Conservation (phyloP, 257 asterid genomes). For the Solanum bulbocastanum region DNA sequence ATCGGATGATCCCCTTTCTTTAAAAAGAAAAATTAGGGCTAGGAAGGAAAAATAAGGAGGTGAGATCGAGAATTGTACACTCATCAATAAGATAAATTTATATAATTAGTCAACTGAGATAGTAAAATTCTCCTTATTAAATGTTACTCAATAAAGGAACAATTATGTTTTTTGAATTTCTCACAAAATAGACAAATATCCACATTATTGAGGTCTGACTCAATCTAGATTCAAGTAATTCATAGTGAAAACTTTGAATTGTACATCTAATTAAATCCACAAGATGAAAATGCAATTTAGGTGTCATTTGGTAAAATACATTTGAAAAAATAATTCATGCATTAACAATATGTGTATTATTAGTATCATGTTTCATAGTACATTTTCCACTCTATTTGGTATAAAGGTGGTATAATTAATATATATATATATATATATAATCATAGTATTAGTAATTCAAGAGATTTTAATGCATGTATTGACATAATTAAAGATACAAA, state of each 20-base stretch:
- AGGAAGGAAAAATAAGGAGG: background rate
- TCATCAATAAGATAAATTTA: background rate
- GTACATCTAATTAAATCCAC: background rate
- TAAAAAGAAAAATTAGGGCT: background rate
- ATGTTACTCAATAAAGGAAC: background rate
- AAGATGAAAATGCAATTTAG: background rate
- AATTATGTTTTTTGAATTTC: too few relatives aligned
- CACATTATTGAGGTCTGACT: background rate
- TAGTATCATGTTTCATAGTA: too few relatives aligned
- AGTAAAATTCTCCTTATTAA: background rate
- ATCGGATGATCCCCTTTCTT: background rate
- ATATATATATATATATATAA: too few relatives aligned
- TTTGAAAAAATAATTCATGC: background rate
- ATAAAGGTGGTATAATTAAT: too few relatives aligned
- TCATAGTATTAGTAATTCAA: too few relatives aligned
- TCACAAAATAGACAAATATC: background rate
- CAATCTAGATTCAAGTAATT: background rate
- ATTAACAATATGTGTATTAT: too few relatives aligned
- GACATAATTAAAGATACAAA: too few relatives aligned
- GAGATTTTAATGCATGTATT: too few relatives aligned
- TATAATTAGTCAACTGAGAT: too few relatives aligned
- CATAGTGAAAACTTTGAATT: background rate
- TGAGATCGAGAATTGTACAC: background rate
- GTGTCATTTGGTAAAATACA: background rate
- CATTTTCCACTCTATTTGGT: too few relatives aligned